These are phyloP conservation scores for Cladorrhinum sp. DNA, from an alignment of 2,329 filamentous ascomycete species.

Conservation along the genomic window DNA sequence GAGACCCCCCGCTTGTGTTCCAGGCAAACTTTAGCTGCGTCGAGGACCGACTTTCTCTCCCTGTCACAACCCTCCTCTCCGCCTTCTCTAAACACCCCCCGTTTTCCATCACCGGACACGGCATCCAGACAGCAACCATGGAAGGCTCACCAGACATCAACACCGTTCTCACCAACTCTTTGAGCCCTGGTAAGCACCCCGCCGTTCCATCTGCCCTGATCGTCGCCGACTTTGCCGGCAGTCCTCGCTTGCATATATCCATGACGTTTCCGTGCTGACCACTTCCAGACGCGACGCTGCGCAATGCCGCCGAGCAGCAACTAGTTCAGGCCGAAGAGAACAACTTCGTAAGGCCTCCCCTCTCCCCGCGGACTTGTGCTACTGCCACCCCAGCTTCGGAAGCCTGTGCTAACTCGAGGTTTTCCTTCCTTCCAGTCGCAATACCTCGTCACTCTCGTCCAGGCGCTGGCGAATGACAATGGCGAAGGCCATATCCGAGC, in stretches of 20 bases:
- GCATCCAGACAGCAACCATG: constrained; percentile 46
- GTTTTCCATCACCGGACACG: constrained; percentile 28
- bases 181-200: constrained; percentile 76
- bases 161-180: constrained; percentile 93
- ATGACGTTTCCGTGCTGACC: constrained; percentile 32
- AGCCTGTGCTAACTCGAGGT: constrained; percentile 12
- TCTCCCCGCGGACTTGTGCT: not conserved
- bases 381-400: constrained; percentile 10
- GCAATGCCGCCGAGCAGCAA: constrained; percentile 90
- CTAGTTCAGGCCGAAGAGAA: constrained; percentile 87
- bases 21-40: constrained; percentile 30
- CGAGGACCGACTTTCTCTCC: constrained; percentile 26
- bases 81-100: constrained; percentile 17
- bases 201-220: constrained; percentile 14
- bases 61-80: constrained; percentile 24
- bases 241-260: constrained; percentile 17
- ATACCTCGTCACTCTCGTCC: constrained; percentile 89
- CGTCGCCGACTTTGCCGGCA: constrained; percentile 11
- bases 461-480: constrained; percentile 89
- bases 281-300: constrained; percentile 76
- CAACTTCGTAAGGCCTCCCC: constrained; percentile 73
- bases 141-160: constrained; percentile 82
- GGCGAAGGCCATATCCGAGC: constrained; percentile 81
- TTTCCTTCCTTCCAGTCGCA: constrained; percentile 59
- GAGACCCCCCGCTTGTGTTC: constrained; percentile 27